Evolutionary conservation across 2,329 filamentous ascomycete genomes (phyloP).

Genomic region (Epichloe gansuensis): DNA sequence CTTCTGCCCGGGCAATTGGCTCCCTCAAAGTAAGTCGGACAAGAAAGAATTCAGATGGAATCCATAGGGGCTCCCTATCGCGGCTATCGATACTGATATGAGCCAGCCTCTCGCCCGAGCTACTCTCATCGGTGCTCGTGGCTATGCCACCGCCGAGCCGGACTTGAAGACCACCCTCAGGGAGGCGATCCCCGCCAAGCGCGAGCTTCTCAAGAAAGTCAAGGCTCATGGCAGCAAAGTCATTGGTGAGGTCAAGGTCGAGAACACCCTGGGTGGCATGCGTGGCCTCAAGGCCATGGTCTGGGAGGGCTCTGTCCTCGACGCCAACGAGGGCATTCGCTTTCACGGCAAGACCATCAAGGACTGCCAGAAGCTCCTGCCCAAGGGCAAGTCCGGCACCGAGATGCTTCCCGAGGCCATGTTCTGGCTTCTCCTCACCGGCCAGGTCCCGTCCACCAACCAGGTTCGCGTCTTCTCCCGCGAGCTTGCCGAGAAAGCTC

Average conservation of each 20-base stretch:
- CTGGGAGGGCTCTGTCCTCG: slow-evolving; percentile 95
- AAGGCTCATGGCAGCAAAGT: slow-evolving; percentile 73
- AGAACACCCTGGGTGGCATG: slow-evolving; percentile 93
- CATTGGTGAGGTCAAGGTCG: slow-evolving; percentile 85
- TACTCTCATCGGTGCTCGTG: slow-evolving; percentile 27
- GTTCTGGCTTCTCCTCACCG: slow-evolving; percentile 97
- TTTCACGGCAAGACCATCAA: slow-evolving; percentile 98
- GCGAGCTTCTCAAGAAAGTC: slow-evolving; percentile 86
- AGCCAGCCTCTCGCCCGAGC: slow-evolving; percentile 14
- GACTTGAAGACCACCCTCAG: slow-evolving; percentile 81
- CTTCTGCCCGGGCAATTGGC: slow-evolving; percentile 49
- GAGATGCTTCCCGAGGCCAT: slow-evolving; percentile 98
- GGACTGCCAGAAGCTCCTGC: slow-evolving; percentile 86
- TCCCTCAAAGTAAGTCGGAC: slow-evolving; percentile 45
- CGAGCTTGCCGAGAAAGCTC: slow-evolving; percentile 75
- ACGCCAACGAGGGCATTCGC: slow-evolving; percentile 92
- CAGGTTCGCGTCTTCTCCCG: slow-evolving; percentile 76
- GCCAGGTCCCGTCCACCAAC: slow-evolving; percentile 68
- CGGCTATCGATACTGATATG: not conserved
- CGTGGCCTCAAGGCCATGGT: slow-evolving; percentile 95
- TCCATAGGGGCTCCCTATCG: not conserved
- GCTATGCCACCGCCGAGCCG: slow-evolving; percentile 68
- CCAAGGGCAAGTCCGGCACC: slow-evolving; percentile 81
- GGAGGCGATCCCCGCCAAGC: slow-evolving; percentile 77
- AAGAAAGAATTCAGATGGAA: not conserved